A percentile compares a stretch with the other conserved stretches of the same genome.
Conservation (phyloP, 1,284 basidiomycete genomes). For the Ustilago bromivora region DNA sequence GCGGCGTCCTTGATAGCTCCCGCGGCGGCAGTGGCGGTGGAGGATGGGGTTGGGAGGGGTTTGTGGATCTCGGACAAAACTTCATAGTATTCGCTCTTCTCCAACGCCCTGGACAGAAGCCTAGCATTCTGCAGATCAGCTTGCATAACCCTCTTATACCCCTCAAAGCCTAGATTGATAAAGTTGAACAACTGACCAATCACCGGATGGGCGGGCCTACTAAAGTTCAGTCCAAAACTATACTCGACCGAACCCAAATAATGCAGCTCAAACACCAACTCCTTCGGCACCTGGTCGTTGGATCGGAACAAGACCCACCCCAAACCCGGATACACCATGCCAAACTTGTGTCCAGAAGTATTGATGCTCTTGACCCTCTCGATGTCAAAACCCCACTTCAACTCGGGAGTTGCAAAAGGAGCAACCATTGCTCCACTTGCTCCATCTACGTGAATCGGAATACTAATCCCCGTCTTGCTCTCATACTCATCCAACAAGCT, state of each 20-base stretch:
- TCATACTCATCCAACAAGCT: conserved; percentile 88
- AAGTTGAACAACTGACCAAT: conserved; percentile 90
- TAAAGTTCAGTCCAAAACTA: conserved; percentile 93
- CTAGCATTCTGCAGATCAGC: conserved; percentile 82
- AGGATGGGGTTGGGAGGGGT: conserved; percentile 19
- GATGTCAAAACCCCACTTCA: conserved; percentile 78
- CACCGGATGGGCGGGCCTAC: conserved; percentile 87
- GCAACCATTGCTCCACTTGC: conserved; percentile 73
- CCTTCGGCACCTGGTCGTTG: conserved; percentile 71
- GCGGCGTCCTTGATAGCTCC: conserved; percentile 60
- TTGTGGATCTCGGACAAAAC: conserved; percentile 72
- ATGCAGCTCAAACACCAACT: conserved; percentile 87
- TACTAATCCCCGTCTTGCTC: conserved; percentile 76
- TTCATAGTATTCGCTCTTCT: conserved; percentile 81
- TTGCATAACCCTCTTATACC: conserved; percentile 73
- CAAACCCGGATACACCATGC: conserved; percentile 82
- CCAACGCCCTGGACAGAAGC: conserved; percentile 85
- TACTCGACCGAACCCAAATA: conserved; percentile 66
- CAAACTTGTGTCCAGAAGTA: conserved; percentile 80
- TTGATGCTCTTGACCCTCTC: conserved; percentile 87
- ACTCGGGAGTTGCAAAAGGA: conserved; percentile 81
- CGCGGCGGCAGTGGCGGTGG: conserved; percentile 7
- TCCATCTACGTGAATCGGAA: conserved; percentile 75
- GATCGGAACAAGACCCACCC: conserved; percentile 68
- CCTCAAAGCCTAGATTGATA: conserved; percentile 67